Evolutionary conservation across 2,329 filamentous ascomycete genomes (phyloP).

Genomic region (Penicillium sp.): DNA sequence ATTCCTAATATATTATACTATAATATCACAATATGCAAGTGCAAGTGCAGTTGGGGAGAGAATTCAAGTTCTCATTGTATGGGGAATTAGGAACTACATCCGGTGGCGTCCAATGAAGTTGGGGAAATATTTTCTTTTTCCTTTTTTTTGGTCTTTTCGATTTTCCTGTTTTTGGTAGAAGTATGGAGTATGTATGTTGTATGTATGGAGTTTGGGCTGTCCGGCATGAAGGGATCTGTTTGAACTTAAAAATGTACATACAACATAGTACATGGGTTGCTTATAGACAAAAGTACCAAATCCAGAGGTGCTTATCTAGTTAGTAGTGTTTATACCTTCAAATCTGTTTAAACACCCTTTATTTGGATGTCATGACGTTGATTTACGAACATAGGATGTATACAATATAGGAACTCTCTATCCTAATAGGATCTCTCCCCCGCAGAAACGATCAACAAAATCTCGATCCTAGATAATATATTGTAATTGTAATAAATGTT

Average conservation of each 20-base stretch:
- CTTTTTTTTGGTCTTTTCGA: not conserved
- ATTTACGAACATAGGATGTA: not conserved
- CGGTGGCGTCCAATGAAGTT: slow-evolving; percentile 1
- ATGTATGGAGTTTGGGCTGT: not conserved
- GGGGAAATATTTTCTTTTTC: not conserved
- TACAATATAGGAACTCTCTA: not conserved
- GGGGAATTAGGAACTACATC: slow-evolving; percentile 2
- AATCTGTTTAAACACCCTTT: not conserved
- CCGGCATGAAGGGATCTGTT: not conserved
- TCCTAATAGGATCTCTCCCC: not conserved
- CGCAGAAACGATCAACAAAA: not conserved
- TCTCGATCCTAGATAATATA: not conserved
- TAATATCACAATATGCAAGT: not conserved
- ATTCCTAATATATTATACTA: not conserved
- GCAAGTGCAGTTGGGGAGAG: not conserved
- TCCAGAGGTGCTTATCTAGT: not conserved
- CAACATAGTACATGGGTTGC: not conserved
- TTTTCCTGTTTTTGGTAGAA: not conserved
- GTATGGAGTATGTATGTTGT: too few species aligned
- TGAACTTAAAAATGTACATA: too few species aligned
- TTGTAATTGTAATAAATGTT: not conserved
- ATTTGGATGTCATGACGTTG: not conserved
- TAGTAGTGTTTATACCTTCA: not conserved
- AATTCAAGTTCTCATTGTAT: not conserved
- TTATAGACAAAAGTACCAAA: not conserved